Evolutionary conservation across 2,329 filamentous ascomycete genomes (phyloP).

Genomic region (Zasmidium cellare): DNA sequence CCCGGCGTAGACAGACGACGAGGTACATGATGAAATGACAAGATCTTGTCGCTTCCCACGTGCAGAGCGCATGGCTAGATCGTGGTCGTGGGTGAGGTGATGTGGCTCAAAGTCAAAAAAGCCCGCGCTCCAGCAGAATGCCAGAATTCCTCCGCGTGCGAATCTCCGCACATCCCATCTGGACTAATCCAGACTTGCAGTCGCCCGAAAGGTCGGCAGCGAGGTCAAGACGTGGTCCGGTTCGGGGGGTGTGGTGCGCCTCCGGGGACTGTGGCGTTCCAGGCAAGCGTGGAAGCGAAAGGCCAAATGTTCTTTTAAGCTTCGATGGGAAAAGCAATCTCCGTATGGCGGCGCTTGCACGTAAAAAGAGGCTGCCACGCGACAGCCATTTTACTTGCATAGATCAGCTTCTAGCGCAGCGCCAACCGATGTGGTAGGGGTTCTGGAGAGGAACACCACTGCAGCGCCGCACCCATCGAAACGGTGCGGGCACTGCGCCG

Average conservation of each 20-base stretch:
- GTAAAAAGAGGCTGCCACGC: constrained; percentile 12
- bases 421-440: constrained; percentile 1
- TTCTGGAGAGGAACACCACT: not conserved
- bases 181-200: not conserved
- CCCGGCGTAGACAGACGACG: not conserved
- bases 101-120: not conserved
- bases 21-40: not conserved
- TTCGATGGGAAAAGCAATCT: not conserved
- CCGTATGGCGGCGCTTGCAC: not conserved
- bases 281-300: not conserved
- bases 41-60: not conserved
- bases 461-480: not conserved
- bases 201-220: not conserved
- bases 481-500: not conserved
- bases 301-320: not conserved
- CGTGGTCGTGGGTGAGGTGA: not conserved
- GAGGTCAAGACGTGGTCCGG: not conserved
- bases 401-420: constrained; percentile 7
- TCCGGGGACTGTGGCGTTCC: not conserved
- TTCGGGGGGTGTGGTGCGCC: constrained; percentile 6
- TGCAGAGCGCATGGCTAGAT: constrained; percentile 4
- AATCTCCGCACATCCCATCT: not conserved
- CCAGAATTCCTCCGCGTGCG: not conserved
- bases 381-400: constrained; percentile 6
- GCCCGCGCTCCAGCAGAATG: not conserved